A percentile compares a stretch with the other conserved stretches of the same genome.
These are phyloP conservation scores for Golubevia sp. DNA, from an alignment of 1,284 basidiomycete genomes.

Conservation along the genomic window DNA sequence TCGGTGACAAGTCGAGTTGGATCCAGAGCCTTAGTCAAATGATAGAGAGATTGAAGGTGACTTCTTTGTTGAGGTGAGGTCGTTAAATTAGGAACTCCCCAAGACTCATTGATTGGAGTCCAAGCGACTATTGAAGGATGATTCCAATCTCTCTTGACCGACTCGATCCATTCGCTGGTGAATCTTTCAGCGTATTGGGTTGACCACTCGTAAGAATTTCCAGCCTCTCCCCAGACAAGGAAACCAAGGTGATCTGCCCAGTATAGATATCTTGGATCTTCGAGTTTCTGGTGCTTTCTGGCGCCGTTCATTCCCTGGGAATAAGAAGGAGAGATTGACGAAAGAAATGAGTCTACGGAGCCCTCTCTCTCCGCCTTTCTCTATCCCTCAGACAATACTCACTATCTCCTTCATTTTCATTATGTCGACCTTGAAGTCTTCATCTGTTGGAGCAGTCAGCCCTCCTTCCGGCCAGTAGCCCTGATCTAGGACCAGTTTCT, in stretches of 20 bases:
- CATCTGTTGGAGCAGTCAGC: slow-evolving; percentile 17
- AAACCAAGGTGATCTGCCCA: slow-evolving; percentile 27
- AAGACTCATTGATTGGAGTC: slow-evolving; percentile 35
- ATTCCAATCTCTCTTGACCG: slow-evolving; percentile 22
- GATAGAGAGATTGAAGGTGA: slow-evolving; percentile 22
- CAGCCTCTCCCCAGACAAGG: slow-evolving; percentile 39
- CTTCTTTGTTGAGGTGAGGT: slow-evolving; percentile 17
- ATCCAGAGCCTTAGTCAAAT: slow-evolving; percentile 31
- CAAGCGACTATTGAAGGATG: slow-evolving; percentile 38
- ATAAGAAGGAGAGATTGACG: background rate
- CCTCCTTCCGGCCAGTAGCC: slow-evolving; percentile 30
- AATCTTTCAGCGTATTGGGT: slow-evolving; percentile 19
- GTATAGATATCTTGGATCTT: slow-evolving; percentile 19
- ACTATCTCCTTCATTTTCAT: slow-evolving; percentile 22
- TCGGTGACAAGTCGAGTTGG: slow-evolving; percentile 21
- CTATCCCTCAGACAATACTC: background rate
- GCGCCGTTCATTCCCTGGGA: slow-evolving; percentile 25
- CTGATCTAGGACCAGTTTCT: slow-evolving; percentile 31
- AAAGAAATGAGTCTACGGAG: background rate
- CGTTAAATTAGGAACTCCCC: slow-evolving; percentile 23
- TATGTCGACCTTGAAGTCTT: slow-evolving; percentile 19
- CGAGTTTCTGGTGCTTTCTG: slow-evolving; percentile 35
- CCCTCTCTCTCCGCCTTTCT: background rate
- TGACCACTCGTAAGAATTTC: slow-evolving; percentile 33
- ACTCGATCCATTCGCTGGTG: slow-evolving; percentile 31